Base-by-base conservation (phyloP, 805 yeast genomes). In the Monosporozyma aquatica region DNA sequence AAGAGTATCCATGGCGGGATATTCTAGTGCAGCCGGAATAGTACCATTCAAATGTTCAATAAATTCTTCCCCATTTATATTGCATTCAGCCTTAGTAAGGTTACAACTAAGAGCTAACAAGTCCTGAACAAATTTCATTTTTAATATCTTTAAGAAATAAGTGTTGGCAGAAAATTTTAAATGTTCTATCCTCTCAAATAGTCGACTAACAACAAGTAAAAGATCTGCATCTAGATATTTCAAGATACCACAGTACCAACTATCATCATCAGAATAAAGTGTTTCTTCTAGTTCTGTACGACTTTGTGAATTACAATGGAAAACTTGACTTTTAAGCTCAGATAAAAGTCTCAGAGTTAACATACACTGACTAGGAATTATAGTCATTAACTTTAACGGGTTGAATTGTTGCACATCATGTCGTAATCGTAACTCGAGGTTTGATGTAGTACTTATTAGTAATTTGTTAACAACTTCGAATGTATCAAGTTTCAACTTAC, bases 351-450 rank as follows among this genome's bases (percentile, higher is more conserved):
- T 63, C 43, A 87, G 59, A 13, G 80, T 71, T 1, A 82, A 68
- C 35, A 84, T 50, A 1, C 72, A 61, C 47, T 82, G 87, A 50
- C 77, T 73, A 0, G 86, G 42, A n/a, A 47, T 42, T 8, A 21
- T 33, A 4, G 18, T 13, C 20, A 22, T 30, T 4, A 23, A 22
- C 3, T 29, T 17, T 1, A n/a, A 9, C 4, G 29, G 33, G 11
- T 18, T 25, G 9, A 23, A 18, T 18, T 52, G 40, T 1, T 48
- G 23, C 3, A 55, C 41, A 0, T 85, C 85, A 45, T 43, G 30
- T 38, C 95, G 66, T 24, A 80, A 56, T 0, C 82, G 64, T 10
- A 84, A 75, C 52, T 86, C 95, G 6, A 75, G 60, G 2, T 84
- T 74, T 42, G 76, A 75, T 17, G 83, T 71, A 0, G 84, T 76